Evolutionary conservation across 108 stramenopile species (phyloP), one percentile per base, ranked within the genome.

Genomic region (Schizochytrium sp.): DNA sequence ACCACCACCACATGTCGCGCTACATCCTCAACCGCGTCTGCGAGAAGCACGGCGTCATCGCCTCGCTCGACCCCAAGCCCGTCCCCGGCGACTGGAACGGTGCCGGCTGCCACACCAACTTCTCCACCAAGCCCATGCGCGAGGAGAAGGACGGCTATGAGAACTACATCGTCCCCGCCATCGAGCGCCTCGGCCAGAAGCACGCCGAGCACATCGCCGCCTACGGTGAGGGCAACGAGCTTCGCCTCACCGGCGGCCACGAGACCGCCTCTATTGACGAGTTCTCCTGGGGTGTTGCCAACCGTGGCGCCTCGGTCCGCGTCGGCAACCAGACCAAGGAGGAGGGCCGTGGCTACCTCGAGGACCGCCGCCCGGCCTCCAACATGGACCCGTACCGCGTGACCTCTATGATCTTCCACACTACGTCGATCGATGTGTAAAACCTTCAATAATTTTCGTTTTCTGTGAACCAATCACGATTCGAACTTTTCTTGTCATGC

Each of bases 31-130:
- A 95, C 88, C 96, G 98, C 57, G 96, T 99, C 43, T 98, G 97
- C 93, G 98, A 99, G 92, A 97, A 97, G 89, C 97, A 97, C 92
- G 97, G 97, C 87, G 97, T 99, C 34, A 96, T 95, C 94, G 97
- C 96, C 89, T 96, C 97, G 55, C 93, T 98, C 72, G 97, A 98
- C 95, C 98, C 98, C 92, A 98, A 99, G 93, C 98, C 98, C 59
- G 98, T 98, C 92, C 95, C 97, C 60, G 98, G 98, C 28, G 98
- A 99, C 91, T 99, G 98, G 98, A 99, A 99, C 92, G 98, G 98
- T 10, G 97, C 98, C 14, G 98, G 98, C 57, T 96, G 96, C 95
- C 97, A 97, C 94, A 97, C 97, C 88, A 99, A 99, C 93, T 97
- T 98, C 76, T 97, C 97, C 72, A 99, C 98, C 72, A 96, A 97